phyloP scores from a whole-genome alignment of 805 yeast genomes.

The Saccharomycopsis malanga region DNA sequence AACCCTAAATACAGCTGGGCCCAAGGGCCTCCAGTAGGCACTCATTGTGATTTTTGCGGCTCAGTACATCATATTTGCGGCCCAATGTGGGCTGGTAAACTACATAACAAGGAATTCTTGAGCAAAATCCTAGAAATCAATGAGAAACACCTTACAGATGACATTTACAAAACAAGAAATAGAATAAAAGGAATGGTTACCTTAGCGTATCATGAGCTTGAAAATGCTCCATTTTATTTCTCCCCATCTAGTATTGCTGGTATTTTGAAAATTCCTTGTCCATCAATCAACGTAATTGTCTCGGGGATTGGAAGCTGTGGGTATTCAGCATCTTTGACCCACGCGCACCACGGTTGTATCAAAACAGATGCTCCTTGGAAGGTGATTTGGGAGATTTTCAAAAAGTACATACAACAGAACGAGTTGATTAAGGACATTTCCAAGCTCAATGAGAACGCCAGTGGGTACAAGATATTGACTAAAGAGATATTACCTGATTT shows the following conservation, averaged over 20 bases:
- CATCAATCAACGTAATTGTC: slow-evolving; percentile 62
- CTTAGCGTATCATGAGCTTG: slow-evolving; percentile 66
- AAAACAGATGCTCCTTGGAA: slow-evolving; percentile 90
- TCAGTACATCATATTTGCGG: slow-evolving; percentile 74
- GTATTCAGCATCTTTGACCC: slow-evolving; percentile 76
- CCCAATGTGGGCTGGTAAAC: slow-evolving; percentile 88
- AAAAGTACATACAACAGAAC: slow-evolving; percentile 48
- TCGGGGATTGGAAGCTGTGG: slow-evolving; percentile 85
- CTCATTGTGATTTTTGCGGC: slow-evolving; percentile 64
- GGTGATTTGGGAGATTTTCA: slow-evolving; percentile 64
- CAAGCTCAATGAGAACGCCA: slow-evolving; percentile 42
- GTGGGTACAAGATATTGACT: slow-evolving; percentile 52
- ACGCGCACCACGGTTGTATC: slow-evolving; percentile 76
- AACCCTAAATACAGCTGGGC: slow-evolving; percentile 53
- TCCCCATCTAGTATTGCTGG: slow-evolving; percentile 72
- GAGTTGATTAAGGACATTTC: slow-evolving; percentile 34
- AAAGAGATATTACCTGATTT: slow-evolving; percentile 33
- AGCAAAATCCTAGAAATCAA: slow-evolving; percentile 53
- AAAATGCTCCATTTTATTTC: slow-evolving; percentile 68
- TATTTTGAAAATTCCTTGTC: slow-evolving; percentile 73
- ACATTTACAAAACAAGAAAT: slow-evolving; percentile 67
- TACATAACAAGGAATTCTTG: slow-evolving; percentile 68
- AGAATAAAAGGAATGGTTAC: slow-evolving; percentile 92
- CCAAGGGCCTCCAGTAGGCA: slow-evolving; percentile 54
- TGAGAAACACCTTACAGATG: slow-evolving; percentile 39